Percentiles rank a stretch among this genome's conserved stretches.
Evolutionary conservation across 768 basidiomycete genomes (phyloP).

Genomic region (Russula earlei): DNA sequence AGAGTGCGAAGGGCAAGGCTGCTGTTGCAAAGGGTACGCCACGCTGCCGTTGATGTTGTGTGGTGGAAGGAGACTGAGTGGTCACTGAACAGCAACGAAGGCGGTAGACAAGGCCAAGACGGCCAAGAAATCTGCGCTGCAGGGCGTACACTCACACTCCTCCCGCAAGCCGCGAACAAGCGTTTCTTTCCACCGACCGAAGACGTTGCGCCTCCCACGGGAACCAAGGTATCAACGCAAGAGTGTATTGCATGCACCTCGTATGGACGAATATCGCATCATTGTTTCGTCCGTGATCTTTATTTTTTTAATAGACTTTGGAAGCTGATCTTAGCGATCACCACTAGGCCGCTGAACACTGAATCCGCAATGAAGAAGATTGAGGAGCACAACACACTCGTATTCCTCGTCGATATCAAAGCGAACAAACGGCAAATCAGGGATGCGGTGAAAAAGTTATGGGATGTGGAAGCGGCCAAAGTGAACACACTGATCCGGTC

Average conservation of each 20-base stretch:
- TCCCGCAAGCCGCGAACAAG: conserved; percentile 75
- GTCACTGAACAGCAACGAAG: conserved; percentile 8
- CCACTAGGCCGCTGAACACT: conserved; percentile 72
- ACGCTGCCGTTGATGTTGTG: neutral
- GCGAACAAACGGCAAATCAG: conserved; percentile 99
- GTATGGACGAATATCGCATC: conserved; percentile 96
- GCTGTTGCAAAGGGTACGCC: conserved; percentile 40
- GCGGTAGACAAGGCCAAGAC: conserved; percentile 68
- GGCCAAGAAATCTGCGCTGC: conserved; percentile 94
- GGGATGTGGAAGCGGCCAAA: conserved; percentile 93
- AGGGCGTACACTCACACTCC: conserved; percentile 69
- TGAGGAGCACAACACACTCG: conserved; percentile 98
- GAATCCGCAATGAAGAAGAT: conserved; percentile 99
- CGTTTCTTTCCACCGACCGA: conserved; percentile 89
- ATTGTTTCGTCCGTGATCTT: conserved; percentile 68
- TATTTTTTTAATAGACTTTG: neutral
- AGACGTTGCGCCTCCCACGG: conserved; percentile 73
- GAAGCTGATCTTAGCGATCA: conserved; percentile 31
- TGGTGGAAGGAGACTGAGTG: neutral
- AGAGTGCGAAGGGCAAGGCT: conserved; percentile 55
- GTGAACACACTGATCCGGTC: conserved; percentile 84
- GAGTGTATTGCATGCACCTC: conserved; percentile 80
- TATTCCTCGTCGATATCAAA: conserved; percentile 93
- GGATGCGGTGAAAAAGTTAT: conserved; percentile 98
- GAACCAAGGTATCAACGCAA: conserved; percentile 94